Conservation (phyloP, 257 asterid genomes). For the Gentiana straminea region DNA sequence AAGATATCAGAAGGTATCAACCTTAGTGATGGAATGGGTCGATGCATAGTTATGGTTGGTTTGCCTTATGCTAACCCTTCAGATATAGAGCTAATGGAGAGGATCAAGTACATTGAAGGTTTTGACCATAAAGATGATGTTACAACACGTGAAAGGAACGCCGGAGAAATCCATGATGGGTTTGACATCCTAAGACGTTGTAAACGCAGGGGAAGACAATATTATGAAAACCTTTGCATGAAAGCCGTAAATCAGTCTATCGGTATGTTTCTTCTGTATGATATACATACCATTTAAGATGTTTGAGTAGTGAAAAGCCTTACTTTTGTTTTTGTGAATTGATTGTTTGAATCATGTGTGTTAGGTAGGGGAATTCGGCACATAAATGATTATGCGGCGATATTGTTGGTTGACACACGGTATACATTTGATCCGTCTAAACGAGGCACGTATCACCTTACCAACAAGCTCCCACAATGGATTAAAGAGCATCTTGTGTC, state of each 20-base stretch:
- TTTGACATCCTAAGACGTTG: slow-evolving; percentile 64
- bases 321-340: too few species aligned
- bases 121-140: slow-evolving; percentile 23
- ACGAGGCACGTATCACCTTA: slow-evolving; percentile 42
- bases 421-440: slow-evolving; percentile 54
- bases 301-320: neutral
- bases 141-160: slow-evolving; percentile 24
- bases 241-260: slow-evolving; percentile 95
- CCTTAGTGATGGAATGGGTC: slow-evolving; percentile 84
- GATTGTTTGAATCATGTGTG: neutral
- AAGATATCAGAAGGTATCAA: slow-evolving; percentile 97
- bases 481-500: slow-evolving; percentile 52
- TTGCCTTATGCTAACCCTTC: slow-evolving; percentile 95
- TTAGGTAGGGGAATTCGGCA: slow-evolving; percentile 96
- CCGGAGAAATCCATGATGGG: slow-evolving; percentile 48
- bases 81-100: slow-evolving; percentile 81
- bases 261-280: slow-evolving; percentile 38
- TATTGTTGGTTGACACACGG: slow-evolving; percentile 82
- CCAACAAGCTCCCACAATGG: slow-evolving; percentile 84
- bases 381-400: slow-evolving; percentile 73
- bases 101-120: slow-evolving; percentile 86
- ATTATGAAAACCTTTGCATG: slow-evolving; percentile 96
- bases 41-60: slow-evolving; percentile 96
- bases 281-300: neutral
- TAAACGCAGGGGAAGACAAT: slow-evolving; percentile 77